phyloP scores from a whole-genome alignment of 2,329 filamentous ascomycete species.

The Tympanopsis confertula region DNA sequence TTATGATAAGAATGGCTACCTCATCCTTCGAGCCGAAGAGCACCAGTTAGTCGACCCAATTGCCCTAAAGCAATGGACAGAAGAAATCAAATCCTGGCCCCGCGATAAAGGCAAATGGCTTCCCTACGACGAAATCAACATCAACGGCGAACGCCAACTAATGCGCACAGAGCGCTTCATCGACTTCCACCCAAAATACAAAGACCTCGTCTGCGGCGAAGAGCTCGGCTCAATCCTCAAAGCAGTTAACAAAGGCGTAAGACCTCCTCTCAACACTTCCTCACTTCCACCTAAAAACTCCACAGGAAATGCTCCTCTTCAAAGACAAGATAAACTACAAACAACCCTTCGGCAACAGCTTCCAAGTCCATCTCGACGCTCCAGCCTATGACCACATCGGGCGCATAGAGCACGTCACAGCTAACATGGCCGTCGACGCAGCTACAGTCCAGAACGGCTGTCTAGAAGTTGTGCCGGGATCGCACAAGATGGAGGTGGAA shows the following conservation, averaged over 20 bases:
- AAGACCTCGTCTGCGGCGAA: constrained; percentile 12
- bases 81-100: constrained; percentile 14
- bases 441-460: constrained; percentile 17
- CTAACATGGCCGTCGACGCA: constrained; percentile 18
- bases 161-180: constrained; percentile 20
- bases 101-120: constrained; percentile 17
- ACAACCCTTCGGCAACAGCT: constrained; percentile 17
- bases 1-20: constrained; percentile 13
- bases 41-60: constrained; percentile 13
- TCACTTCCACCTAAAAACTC: background rate
- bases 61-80: constrained; percentile 12
- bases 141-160: constrained; percentile 15
- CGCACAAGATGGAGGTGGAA: constrained; percentile 18
- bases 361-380: constrained; percentile 19
- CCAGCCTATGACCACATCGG: constrained; percentile 21
- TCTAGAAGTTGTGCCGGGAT: constrained; percentile 18
- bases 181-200: constrained; percentile 14
- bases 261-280: constrained; percentile 1
- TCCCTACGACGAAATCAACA: constrained; percentile 18
- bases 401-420: constrained; percentile 19
- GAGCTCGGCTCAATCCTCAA: constrained; percentile 13
- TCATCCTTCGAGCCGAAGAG: constrained; percentile 11
- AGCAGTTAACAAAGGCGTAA: constrained; percentile 13
- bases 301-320: constrained; percentile 18
- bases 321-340: constrained; percentile 25